phyloP scores from a whole-genome alignment of 2,329 filamentous ascomycete species.

The Fusarium sp. region DNA sequence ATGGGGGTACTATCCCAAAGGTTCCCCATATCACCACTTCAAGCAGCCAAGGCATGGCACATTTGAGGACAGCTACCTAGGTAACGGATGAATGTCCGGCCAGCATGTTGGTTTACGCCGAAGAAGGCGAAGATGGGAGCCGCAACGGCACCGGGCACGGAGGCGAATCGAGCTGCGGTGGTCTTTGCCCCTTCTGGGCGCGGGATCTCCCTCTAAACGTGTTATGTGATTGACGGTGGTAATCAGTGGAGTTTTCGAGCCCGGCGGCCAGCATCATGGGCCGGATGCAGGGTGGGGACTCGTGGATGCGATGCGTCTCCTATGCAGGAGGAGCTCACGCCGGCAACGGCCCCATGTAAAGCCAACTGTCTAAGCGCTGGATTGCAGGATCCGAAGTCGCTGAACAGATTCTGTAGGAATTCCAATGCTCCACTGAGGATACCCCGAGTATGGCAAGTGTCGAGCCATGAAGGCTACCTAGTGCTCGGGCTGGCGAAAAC shows the following conservation, averaged over 20 bases:
- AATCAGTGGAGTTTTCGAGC: constrained; percentile 23
- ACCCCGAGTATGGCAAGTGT: neutral
- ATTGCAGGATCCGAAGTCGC: neutral
- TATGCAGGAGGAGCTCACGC: constrained; percentile 12
- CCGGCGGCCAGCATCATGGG: constrained; percentile 2
- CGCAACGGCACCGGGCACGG: constrained; percentile 34
- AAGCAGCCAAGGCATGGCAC: neutral
- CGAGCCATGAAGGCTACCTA: neutral
- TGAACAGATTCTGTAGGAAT: neutral
- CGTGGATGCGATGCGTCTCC: constrained; percentile 1
- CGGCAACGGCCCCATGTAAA: constrained; percentile 15
- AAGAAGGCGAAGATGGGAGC: constrained; percentile 15
- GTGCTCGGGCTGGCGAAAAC: neutral
- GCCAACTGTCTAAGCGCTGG: constrained; percentile 7
- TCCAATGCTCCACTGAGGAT: neutral
- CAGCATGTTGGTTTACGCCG: constrained; percentile 10
- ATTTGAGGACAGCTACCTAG: neutral
- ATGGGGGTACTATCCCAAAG: neutral
- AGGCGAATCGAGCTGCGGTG: constrained; percentile 16
- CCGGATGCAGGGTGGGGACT: constrained; percentile 7
- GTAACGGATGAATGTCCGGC: constrained; percentile 1
- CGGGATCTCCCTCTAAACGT: constrained; percentile 27
- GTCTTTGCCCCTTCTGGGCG: constrained; percentile 26
- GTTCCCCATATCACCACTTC: neutral
- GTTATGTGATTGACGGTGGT: constrained; percentile 47